phyloP scores from a whole-genome alignment of 805 yeast genomes.

The Myxozyma neotropica region DNA sequence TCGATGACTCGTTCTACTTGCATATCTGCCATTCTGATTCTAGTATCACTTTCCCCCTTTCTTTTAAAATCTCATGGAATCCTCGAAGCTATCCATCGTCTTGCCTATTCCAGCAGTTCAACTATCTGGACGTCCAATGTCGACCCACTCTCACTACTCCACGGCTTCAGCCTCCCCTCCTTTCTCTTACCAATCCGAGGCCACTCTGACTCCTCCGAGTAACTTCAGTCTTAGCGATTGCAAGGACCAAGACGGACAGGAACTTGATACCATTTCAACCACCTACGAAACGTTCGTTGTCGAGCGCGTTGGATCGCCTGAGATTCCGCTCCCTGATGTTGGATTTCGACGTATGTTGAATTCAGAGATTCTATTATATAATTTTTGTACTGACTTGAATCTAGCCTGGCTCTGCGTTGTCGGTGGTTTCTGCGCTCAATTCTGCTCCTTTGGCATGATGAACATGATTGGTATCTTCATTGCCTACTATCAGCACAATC shows the following conservation, averaged over 20 bases:
- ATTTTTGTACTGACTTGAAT: background rate
- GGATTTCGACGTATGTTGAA: conserved; percentile 18
- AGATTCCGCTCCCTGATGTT: conserved; percentile 12
- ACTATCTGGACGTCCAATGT: background rate
- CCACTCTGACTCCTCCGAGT: background rate
- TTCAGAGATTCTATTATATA: background rate
- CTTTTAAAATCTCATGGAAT: no score
- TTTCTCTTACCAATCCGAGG: conserved; percentile 1
- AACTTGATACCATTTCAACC: background rate
- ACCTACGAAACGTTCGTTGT: conserved; percentile 12
- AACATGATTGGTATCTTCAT: conserved; percentile 28
- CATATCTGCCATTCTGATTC: no score
- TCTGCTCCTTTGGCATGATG: conserved; percentile 60
- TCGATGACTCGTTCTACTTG: background rate
- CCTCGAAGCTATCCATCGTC: no score
- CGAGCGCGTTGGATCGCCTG: conserved; percentile 1
- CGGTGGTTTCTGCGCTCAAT: conserved; percentile 60
- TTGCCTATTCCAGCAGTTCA: no score
- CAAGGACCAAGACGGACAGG: background rate
- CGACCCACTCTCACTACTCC: background rate
- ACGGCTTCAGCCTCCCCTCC: background rate
- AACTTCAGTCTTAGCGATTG: background rate
- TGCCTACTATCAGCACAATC: conserved; percentile 28
- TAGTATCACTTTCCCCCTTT: no score
- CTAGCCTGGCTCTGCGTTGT: conserved; percentile 53